These are phyloP conservation scores for Eutrema heterophyllum DNA, from an alignment of 345 rosid species.

Conservation along the genomic window DNA sequence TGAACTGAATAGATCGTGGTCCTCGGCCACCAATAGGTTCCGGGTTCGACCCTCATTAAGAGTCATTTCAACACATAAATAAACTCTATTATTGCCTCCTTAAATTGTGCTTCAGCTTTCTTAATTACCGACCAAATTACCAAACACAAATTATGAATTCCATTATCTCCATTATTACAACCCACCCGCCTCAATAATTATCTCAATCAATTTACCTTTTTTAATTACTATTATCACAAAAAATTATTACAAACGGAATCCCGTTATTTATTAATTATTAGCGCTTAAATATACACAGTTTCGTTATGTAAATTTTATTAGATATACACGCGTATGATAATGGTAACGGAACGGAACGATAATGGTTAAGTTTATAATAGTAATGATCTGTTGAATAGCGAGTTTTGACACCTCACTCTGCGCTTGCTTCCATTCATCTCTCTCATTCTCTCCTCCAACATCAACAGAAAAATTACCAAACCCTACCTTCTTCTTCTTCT, in stretches of 20 bases:
- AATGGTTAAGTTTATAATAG: constrained; percentile 26
- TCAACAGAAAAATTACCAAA: neutral
- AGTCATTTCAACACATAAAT: neutral
- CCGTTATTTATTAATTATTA: neutral
- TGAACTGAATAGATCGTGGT: neutral
- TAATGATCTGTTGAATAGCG: neutral
- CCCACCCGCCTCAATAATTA: constrained; percentile 14
- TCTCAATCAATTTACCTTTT: constrained; percentile 1
- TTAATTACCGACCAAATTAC: constrained; percentile 27
- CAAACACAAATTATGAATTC: constrained; percentile 22
- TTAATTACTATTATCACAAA: neutral
- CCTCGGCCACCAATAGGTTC: neutral
- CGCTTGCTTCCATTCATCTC: constrained; percentile 13
- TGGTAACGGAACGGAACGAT: too few relatives aligned
- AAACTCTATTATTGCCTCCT: neutral
- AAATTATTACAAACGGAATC: neutral
- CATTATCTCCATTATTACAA: constrained; percentile 25
- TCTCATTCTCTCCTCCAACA: neutral
- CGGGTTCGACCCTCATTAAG: neutral
- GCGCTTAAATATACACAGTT: neutral
- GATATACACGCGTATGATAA: too few relatives aligned
- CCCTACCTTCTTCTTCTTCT: constrained; percentile 7
- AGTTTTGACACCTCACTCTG: constrained; percentile 28
- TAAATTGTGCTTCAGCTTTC: neutral
- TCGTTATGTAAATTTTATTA: too few relatives aligned